Evolutionary conservation across 352 stramenopile species (phyloP).

Genomic region (Globisporangium rhizosaccharum): DNA sequence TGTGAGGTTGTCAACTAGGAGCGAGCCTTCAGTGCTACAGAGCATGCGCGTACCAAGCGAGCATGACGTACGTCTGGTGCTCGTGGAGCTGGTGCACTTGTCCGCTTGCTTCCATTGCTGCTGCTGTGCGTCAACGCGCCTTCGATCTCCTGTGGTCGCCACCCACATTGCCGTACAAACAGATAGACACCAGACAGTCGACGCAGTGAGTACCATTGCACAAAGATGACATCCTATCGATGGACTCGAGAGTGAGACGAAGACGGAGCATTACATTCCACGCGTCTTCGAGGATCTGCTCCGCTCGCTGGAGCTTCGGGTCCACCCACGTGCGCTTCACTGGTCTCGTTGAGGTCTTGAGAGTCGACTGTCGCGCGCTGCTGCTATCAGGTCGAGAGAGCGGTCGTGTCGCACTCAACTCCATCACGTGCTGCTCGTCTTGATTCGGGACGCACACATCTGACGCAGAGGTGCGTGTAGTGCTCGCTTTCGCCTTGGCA

Average conservation of each 20-base stretch:
- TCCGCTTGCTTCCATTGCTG: not conserved
- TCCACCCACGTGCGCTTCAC: conserved; percentile 20
- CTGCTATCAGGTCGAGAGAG: conserved; percentile 1
- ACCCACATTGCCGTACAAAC: not conserved
- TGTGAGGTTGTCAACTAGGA: no score
- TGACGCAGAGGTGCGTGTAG: not conserved
- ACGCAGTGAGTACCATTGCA: not conserved
- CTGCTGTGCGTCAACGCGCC: not conserved
- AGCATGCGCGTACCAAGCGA: no score
- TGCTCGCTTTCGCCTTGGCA: not conserved
- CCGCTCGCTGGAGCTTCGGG: conserved; percentile 25
- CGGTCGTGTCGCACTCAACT: conserved; percentile 1
- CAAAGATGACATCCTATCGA: not conserved
- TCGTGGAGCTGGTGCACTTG: not conserved
- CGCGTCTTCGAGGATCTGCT: conserved; percentile 28
- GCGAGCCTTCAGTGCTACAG: no score
- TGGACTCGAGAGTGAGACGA: not conserved
- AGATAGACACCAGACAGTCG: not conserved
- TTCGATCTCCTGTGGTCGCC: conserved; percentile 12
- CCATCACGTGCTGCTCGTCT: conserved; percentile 3
- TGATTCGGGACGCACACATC: conserved; percentile 7
- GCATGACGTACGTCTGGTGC: not conserved
- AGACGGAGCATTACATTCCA: conserved; percentile 23
- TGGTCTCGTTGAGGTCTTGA: conserved; percentile 1
- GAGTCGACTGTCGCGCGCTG: not conserved